Conservation (phyloP, 768 basidiomycete species). For the Gloeostereum incarnatum region DNA sequence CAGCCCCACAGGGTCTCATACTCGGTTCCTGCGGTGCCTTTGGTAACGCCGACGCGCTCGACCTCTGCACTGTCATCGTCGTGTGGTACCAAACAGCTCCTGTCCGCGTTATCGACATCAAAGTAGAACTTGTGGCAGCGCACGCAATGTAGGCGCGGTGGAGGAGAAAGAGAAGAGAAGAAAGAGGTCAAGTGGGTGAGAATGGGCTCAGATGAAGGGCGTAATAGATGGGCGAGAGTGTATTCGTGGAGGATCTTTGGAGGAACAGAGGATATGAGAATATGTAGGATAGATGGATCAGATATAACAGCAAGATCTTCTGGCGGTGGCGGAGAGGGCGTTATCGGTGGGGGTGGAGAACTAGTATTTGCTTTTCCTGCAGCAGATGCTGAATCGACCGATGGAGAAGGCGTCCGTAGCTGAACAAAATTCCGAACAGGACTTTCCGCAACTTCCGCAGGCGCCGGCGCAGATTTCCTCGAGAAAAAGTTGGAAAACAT, state of each 20-base stretch:
- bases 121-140: conserved; percentile 66
- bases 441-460: background rate
- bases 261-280: conserved; percentile 51
- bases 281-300: conserved; percentile 33
- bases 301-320: conserved; percentile 13
- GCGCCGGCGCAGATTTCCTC: background rate
- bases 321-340: conserved; percentile 23
- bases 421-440: conserved; percentile 13
- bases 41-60: conserved; percentile 36
- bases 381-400: conserved; percentile 22
- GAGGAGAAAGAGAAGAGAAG: conserved; percentile 54
- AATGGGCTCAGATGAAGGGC: conserved; percentile 22
- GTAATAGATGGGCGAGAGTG: conserved; percentile 40
- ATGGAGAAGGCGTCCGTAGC: conserved; percentile 47
- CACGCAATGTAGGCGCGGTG: conserved; percentile 63
- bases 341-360: conserved; percentile 17
- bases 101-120: conserved; percentile 67
- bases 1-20: conserved; percentile 63
- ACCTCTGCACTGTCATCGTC: conserved; percentile 78
- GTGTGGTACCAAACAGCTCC: conserved; percentile 60
- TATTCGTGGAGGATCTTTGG: conserved; percentile 60
- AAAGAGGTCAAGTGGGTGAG: conserved; percentile 44
- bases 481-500: conserved; percentile 8
- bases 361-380: conserved; percentile 6
- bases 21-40: conserved; percentile 17